Conservation (phyloP, 2,329 filamentous ascomycete species). For the Sporothrix mexicana region DNA sequence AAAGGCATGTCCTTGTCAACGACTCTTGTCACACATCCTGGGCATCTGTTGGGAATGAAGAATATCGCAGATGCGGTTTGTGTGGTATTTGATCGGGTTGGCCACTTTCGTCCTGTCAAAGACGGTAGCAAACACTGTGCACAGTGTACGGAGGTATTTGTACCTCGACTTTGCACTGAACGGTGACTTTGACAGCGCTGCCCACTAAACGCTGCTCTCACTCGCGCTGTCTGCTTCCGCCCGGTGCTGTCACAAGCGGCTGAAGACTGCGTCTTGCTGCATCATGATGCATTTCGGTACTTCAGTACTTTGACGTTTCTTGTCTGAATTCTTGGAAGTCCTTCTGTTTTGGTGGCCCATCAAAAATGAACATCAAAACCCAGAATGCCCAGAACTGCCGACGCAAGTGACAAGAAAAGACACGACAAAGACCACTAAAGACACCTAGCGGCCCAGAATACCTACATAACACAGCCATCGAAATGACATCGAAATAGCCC, state of each 20-base stretch:
- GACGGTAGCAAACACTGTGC: not conserved
- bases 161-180: not conserved
- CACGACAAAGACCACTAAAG: not conserved
- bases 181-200: not conserved
- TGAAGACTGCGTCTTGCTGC: not conserved
- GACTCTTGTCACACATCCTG: not conserved
- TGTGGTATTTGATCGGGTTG: no score
- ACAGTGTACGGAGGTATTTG: not conserved
- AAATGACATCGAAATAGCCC: constrained; percentile 14
- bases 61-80: no score
- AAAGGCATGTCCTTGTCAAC: not conserved
- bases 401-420: not conserved
- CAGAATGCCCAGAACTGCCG: not conserved
- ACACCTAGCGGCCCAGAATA: not conserved
- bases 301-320: not conserved
- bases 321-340: not conserved
- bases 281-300: no score
- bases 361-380: not conserved
- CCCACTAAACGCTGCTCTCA: not conserved
- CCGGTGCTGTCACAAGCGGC: not conserved
- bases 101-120: not conserved
- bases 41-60: not conserved
- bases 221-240: not conserved
- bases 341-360: no score
- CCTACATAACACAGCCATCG: constrained; percentile 6